Evolutionary conservation across 2,329 filamentous ascomycete species (phyloP), one percentile per base, ranked within the genome.

Genomic region (Aspergillus brunneoviolaceus): DNA sequence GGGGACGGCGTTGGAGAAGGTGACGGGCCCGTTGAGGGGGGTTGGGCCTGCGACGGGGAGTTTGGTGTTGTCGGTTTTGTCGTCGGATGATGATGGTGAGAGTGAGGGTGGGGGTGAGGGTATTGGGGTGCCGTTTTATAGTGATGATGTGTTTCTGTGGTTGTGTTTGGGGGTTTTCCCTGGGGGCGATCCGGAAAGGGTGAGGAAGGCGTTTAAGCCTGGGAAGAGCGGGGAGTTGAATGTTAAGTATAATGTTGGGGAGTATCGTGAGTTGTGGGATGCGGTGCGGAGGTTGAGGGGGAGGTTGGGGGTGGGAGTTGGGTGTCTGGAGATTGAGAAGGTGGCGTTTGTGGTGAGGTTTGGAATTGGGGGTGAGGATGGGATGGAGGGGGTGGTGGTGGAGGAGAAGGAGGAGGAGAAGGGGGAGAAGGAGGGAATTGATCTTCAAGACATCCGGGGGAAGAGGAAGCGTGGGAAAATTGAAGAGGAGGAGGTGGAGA

Each of bases 11-110:
- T 60, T 80, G 2, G 70, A 77, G 16, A 60, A 64, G 0, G 65
- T 79, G 2, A 73, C 70, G n/a, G 66, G 66, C 2, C 64, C 71
- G 0, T 69, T 80, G 5, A 74, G 74, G 7, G 78, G 77, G 5
- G 74, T 80, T 2, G 78, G 78, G 0, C 71, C 74, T 0, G 78
- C 78, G 6, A 80, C 78, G 1, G 77, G 76, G 2, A 78, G 78
- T 1, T 65, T 80, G 21, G 69, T 80, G 21, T 67, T 80, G 2
- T 77, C 74, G 6, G 67, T 77, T 9, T 19, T 42, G 39, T 7
- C 5, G 16, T 12, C 14, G 11, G 10, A 0, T 4, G 11, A 4
- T 35, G 33, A 35, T 35, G 72, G 64, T 3, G 67, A 71, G 0
- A 60, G 51, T 10, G 10, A n/a, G 21, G 21, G 2, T 21, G 21